A percentile compares a stretch with the other conserved stretches of the same genome.
phyloP scores from a whole-genome alignment of 1,139 yeast species.

The Blastobotrys serpentis region DNA sequence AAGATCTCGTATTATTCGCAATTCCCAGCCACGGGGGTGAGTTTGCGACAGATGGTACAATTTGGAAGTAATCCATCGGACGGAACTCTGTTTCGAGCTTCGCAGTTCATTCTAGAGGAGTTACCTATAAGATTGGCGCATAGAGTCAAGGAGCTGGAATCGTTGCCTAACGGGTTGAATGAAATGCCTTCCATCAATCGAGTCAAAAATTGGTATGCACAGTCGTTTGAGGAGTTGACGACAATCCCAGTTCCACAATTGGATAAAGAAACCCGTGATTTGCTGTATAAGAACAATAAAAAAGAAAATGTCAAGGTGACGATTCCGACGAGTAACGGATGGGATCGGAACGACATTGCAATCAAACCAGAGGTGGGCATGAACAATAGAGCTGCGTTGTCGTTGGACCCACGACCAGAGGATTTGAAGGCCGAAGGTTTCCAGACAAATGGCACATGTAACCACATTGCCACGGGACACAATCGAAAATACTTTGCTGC shows the following conservation, averaged over 20 bases:
- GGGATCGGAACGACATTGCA: conserved; percentile 29
- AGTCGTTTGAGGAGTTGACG: conserved; percentile 80
- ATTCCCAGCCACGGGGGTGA: conserved; percentile 80
- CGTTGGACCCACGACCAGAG: conserved; percentile 27
- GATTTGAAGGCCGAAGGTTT: conserved; percentile 32
- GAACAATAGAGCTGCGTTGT: conserved; percentile 2
- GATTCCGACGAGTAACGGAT: conserved; percentile 17
- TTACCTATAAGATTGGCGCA: conserved; percentile 84
- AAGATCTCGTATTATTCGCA: conserved; percentile 57
- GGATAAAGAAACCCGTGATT: conserved; percentile 30
- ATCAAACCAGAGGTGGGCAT: conserved; percentile 33
- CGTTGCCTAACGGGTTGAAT: conserved; percentile 71
- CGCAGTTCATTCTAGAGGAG: conserved; percentile 83
- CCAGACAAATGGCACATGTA: conserved; percentile 10
- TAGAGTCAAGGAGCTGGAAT: conserved; percentile 79
- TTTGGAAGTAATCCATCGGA: conserved; percentile 78
- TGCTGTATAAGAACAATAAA: conserved; percentile 29
- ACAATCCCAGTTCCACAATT: conserved; percentile 40
- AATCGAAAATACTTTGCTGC: conserved; percentile 57
- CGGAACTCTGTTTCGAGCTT: conserved; percentile 78
- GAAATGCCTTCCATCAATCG: conserved; percentile 72
- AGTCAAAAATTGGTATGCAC: conserved; percentile 89
- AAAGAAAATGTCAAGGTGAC: conserved; percentile 15
- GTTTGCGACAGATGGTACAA: conserved; percentile 88
- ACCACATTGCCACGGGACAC: conserved; percentile 1